phyloP scores from a whole-genome alignment of 2,329 filamentous ascomycete genomes.

The Calonectria henricotiae region DNA sequence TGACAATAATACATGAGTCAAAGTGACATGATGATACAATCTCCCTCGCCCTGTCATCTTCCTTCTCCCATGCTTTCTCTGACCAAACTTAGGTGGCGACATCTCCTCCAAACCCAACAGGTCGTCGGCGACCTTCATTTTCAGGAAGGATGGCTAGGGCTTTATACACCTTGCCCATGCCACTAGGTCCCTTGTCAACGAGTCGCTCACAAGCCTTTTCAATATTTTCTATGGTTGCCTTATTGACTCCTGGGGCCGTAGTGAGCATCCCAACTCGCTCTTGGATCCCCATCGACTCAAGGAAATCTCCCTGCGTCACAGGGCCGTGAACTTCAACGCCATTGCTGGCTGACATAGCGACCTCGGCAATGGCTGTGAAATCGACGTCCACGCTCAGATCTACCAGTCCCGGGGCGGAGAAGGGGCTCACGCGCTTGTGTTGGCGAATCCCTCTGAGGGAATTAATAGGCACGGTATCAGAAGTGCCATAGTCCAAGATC shows the following conservation, averaged over 20 bases:
- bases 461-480: constrained; percentile 85
- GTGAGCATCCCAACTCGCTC: constrained; percentile 82
- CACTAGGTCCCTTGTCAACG: constrained; percentile 85
- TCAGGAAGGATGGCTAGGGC: constrained; percentile 91
- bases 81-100: constrained; percentile 51
- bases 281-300: constrained; percentile 86
- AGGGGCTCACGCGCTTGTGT: constrained; percentile 85
- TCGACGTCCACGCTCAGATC: constrained; percentile 96
- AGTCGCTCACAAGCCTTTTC: constrained; percentile 85
- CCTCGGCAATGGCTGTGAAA: constrained; percentile 88
- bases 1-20: constrained; percentile 24
- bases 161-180: constrained; percentile 97
- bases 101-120: constrained; percentile 93
- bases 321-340: constrained; percentile 95
- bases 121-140: constrained; percentile 80
- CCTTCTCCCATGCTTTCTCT: background rate
- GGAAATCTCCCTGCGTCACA: constrained; percentile 86
- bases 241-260: constrained; percentile 60
- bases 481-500: constrained; percentile 95
- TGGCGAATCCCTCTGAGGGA: constrained; percentile 89
- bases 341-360: constrained; percentile 81
- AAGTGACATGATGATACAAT: constrained; percentile 41
- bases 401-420: constrained; percentile 84
- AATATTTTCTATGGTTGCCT: constrained; percentile 73
- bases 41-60: background rate